Evolutionary conservation across 306 rosid species (phyloP).

Genomic region (Urtica urens): DNA sequence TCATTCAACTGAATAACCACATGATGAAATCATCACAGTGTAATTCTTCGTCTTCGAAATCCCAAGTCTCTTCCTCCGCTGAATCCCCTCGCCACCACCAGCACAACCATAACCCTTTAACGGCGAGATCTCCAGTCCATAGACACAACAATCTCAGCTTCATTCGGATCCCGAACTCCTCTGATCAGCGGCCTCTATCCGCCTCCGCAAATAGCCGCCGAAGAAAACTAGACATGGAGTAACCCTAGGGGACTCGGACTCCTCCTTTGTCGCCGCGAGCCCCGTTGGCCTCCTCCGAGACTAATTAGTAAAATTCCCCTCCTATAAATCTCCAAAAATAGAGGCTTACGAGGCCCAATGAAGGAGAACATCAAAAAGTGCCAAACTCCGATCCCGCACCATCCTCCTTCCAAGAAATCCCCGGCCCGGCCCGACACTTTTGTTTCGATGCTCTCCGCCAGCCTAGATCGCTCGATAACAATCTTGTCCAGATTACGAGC

Average conservation of each 20-base stretch:
- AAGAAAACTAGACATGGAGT: conserved; percentile 34
- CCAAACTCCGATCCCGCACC: conserved; percentile 20
- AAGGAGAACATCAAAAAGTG: conserved; percentile 44
- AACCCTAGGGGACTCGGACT: conserved; percentile 30
- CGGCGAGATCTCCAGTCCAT: conserved; percentile 20
- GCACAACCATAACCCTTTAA: too few species aligned
- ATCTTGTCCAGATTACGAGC: conserved; percentile 27
- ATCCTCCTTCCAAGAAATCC: conserved; percentile 41
- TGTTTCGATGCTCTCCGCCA: conserved; percentile 21
- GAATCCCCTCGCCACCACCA: conserved; percentile 10
- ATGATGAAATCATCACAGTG: too few species aligned
- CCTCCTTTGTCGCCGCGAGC: conserved; percentile 12
- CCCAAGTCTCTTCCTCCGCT: conserved; percentile 9
- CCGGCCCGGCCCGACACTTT: too few species aligned
- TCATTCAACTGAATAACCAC: too few species aligned
- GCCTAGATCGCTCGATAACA: conserved; percentile 14
- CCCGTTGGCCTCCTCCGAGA: conserved; percentile 27
- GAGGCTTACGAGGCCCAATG: conserved; percentile 33
- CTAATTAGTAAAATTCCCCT: conserved; percentile 18
- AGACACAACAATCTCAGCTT: conserved; percentile 9
- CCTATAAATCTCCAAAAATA: conserved; percentile 27
- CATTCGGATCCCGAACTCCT: too few species aligned
- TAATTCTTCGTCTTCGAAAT: too few species aligned
- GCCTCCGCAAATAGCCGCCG: conserved; percentile 30
- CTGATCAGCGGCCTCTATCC: conserved; percentile 21